Conservation (phyloP, 345 rosid genomes). For the Linum usitatissimum region DNA sequence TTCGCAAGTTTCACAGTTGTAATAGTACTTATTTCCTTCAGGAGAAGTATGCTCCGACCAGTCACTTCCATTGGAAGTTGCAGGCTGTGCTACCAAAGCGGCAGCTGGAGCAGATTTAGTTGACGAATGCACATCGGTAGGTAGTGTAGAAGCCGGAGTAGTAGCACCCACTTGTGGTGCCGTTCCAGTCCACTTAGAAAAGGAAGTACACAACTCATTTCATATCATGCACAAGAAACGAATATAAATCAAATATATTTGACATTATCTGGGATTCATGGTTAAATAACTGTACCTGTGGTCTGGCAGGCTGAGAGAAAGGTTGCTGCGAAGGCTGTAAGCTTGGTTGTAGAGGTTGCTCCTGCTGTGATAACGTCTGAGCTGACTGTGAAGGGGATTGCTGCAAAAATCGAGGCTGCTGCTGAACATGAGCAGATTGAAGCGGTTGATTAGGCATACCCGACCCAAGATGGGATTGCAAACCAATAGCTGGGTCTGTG, state of each 20-base stretch:
- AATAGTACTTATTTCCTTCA: constrained; percentile 91
- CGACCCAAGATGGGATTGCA: constrained; percentile 34
- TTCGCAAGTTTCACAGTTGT: constrained; percentile 68
- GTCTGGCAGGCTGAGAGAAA: constrained; percentile 61
- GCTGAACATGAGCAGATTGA: constrained; percentile 2
- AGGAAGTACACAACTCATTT: background rate
- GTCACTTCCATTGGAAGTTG: constrained; percentile 44
- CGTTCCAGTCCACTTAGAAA: constrained; percentile 47
- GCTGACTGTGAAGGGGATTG: constrained; percentile 91
- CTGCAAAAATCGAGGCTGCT: constrained; percentile 43
- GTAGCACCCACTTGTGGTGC: constrained; percentile 30
- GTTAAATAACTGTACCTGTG: constrained; percentile 40
- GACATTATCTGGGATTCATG: background rate
- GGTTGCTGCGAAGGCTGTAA: constrained; percentile 90
- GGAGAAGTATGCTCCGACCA: constrained; percentile 99
- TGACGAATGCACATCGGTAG: constrained; percentile 39
- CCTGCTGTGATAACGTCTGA: constrained; percentile 83
- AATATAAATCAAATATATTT: background rate
- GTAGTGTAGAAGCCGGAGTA: constrained; percentile 30
- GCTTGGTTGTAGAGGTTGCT: constrained; percentile 77
- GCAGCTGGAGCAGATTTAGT: constrained; percentile 21
- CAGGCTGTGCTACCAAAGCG: constrained; percentile 16
- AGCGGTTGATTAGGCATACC: constrained; percentile 40
- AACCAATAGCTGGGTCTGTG: constrained; percentile 29
- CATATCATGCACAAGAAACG: background rate